Base-by-base conservation (phyloP, 2,329 filamentous ascomycete species). In the Reticulascus tulasneorum region DNA sequence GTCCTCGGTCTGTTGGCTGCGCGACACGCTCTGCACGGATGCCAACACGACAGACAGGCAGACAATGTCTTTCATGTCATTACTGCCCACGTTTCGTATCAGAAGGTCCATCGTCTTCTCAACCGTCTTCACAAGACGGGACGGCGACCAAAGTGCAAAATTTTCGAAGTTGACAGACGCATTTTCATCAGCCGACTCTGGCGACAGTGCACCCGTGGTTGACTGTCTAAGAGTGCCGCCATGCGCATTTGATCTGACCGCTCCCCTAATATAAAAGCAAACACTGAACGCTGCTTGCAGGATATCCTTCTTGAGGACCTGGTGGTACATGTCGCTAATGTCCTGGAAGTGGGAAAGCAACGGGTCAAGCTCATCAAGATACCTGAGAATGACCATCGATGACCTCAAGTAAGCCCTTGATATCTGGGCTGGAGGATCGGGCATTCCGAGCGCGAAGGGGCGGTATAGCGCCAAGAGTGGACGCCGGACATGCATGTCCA, bases 261-360 rank as follows among this genome's bases (percentile, higher is more conserved):
- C 52, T 19, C 56, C 56, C 37, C 60, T 62, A 49, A 77, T 73
- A 38, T 73, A 77, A 45, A 70, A 75, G 48, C 74, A 77, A 10
- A 77, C 58, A 38, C 72, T 73, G 28, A 77, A 63, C 4, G 71
- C 69, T 0, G 73, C 71, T 50, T 77, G 72, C 15, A 75, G 58
- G 17, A 77, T 69, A 43, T 77, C 74, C 40, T 67, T 64, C 46
- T 71, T 73, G 23, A 77, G 51, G 9, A 75, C 59, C 31, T 74
- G 62, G 39, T 74, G 63, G 36, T 75, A 73, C 62, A 76, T 71
- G 38, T 73, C 68, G 45, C 63, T 63, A 17, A 73, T 60, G 26
- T 69, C 65, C 25, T 62, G 55, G 33, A 69, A 76, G 29, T 67
- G 64, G 3, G 66, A 58, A 6, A 64, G 57, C 17, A 57, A 50